Evolutionary conservation across 495 filamentous ascomycete species (phyloP).

Genomic region (Daldinia bambusicola): DNA sequence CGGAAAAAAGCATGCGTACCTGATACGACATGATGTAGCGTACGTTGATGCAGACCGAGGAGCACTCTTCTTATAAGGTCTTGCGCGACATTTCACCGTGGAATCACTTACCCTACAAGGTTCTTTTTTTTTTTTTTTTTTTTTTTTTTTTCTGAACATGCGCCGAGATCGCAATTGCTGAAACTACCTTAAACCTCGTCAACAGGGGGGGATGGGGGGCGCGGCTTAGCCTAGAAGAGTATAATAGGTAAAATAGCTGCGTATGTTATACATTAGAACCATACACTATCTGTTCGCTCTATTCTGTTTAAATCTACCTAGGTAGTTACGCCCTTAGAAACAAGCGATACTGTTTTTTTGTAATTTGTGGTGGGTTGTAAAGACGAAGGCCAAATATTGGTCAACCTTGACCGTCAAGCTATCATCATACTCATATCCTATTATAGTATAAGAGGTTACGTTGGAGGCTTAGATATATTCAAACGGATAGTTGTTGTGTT

Average conservation of each 20-base stretch:
- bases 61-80: not conserved
- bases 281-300: not conserved
- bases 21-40: not conserved
- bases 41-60: not conserved
- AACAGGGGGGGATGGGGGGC: not conserved
- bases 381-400: too few species aligned
- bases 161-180: not conserved
- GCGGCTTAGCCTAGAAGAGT: not conserved
- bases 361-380: not conserved
- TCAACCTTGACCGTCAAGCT: too few species aligned
- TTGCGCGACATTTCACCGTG: not conserved
- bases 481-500: too few species aligned
- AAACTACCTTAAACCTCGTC: constrained; percentile 14
- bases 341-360: not conserved
- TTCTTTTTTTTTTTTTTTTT: not conserved
- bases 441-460: too few species aligned
- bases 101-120: not conserved
- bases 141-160: not conserved
- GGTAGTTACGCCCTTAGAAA: not conserved
- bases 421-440: too few species aligned
- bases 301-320: not conserved
- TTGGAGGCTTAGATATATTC: too few species aligned
- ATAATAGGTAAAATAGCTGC: not conserved
- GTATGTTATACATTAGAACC: not conserved
- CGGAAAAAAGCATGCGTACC: not conserved